Conservation (phyloP, 352 stramenopile genomes). For the Globisporangium barbulae region DNA sequence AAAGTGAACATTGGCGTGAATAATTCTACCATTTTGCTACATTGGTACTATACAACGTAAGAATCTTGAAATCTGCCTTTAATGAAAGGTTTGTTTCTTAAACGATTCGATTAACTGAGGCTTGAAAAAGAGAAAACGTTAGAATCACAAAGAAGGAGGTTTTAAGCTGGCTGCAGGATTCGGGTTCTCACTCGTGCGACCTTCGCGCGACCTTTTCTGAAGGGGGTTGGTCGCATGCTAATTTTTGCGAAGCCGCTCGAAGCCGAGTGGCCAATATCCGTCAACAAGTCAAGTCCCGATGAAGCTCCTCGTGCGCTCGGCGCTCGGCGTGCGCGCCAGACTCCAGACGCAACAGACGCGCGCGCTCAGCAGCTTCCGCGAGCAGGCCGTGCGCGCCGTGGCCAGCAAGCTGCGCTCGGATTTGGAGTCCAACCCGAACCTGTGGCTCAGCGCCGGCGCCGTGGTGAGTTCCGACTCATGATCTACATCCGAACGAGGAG, state of each 20-base stretch:
- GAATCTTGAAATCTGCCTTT: too few species aligned
- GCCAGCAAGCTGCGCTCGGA: constrained; percentile 54
- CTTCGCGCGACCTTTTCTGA: not conserved
- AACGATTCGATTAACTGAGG: too few species aligned
- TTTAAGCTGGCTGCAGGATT: not conserved
- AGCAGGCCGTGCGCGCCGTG: constrained; percentile 59
- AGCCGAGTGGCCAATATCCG: constrained; percentile 5
- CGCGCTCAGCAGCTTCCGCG: constrained; percentile 53
- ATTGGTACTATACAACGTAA: too few species aligned
- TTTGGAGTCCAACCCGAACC: constrained; percentile 76
- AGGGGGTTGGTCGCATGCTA: not conserved
- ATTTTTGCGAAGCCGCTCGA: not conserved
- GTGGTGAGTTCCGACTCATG: constrained; percentile 44
- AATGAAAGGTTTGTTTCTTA: too few species aligned
- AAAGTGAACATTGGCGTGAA: not conserved
- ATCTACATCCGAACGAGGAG: not conserved
- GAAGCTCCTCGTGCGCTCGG: constrained; percentile 9
- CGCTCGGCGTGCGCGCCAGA: not conserved
- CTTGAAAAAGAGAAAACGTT: too few species aligned
- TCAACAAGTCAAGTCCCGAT: not conserved
- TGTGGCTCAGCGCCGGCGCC: constrained; percentile 75
- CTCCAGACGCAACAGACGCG: constrained; percentile 11
- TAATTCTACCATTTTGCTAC: too few species aligned
- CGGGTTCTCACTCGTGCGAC: not conserved
- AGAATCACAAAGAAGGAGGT: too few species aligned